A percentile compares a stretch with the other conserved stretches of the same genome.
These are phyloP conservation scores for Tetracentron sinense DNA, from an alignment of 164 flowering plant species.

Conservation along the genomic window DNA sequence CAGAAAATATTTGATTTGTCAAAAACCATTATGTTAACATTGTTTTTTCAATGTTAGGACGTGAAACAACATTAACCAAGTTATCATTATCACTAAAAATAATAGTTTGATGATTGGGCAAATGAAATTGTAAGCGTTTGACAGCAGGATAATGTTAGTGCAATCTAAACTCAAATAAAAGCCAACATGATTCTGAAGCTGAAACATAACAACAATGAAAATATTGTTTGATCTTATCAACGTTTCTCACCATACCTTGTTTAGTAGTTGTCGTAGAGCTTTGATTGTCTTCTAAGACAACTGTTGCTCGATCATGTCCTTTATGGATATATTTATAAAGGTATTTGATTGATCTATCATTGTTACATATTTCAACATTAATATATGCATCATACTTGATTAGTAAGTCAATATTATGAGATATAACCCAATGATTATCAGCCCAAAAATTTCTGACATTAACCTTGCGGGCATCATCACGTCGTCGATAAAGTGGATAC, in stretches of 20 bases:
- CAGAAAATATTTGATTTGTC: background rate
- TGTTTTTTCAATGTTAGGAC: background rate
- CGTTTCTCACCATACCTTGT: too few species aligned
- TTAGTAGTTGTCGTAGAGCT: too few species aligned
- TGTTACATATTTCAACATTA: background rate
- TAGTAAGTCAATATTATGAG: background rate
- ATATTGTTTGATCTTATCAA: background rate
- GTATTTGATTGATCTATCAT: background rate
- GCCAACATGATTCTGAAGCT: slow-evolving; percentile 4
- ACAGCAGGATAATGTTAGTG: background rate
- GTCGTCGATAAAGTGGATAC: background rate
- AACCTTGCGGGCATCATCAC: background rate
- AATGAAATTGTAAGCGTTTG: background rate
- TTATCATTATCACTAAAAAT: background rate
- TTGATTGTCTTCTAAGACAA: background rate
- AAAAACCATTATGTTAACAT: background rate
- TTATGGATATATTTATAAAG: background rate
- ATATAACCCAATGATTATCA: slow-evolving; percentile 6
- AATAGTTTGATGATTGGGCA: background rate
- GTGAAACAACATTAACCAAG: background rate
- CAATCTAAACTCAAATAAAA: background rate
- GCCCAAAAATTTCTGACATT: background rate
- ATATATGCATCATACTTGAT: background rate
- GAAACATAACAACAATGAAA: background rate
- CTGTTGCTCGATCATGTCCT: background rate